These are phyloP conservation scores for Colletotrichum melonis DNA, from an alignment of 2,329 filamentous ascomycete genomes.

Conservation along the genomic window DNA sequence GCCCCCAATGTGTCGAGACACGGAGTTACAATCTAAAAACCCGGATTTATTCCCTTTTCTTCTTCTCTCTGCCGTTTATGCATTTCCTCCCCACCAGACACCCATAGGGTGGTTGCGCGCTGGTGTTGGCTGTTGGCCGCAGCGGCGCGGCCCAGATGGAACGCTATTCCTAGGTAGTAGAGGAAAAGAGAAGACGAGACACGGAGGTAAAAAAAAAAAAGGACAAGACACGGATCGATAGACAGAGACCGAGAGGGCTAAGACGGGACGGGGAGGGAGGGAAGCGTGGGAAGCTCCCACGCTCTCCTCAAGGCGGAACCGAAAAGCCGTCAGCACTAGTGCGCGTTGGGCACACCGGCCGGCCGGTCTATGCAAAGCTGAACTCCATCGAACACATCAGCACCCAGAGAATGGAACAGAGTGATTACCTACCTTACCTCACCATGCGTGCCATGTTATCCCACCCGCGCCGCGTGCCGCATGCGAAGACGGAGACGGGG, in stretches of 20 bases:
- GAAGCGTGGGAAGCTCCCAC: too few relatives aligned
- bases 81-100: background rate
- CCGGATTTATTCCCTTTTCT: background rate
- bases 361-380: background rate
- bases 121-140: background rate
- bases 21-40: background rate
- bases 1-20: background rate
- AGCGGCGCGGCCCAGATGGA: background rate
- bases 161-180: background rate
- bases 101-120: background rate
- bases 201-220: background rate
- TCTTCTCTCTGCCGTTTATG: background rate
- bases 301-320: background rate
- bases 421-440: background rate
- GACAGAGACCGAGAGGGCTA: background rate
- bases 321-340: conserved; percentile 28
- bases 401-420: background rate
- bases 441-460: background rate
- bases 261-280: too few relatives aligned
- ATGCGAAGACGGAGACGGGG: background rate
- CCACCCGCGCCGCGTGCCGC: too few relatives aligned
- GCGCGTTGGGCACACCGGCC: conserved; percentile 18
- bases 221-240: background rate
- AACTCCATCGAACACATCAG: background rate
- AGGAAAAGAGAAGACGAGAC: background rate